These are phyloP conservation scores for Mortierella sp. DNA, from an alignment of 371 early-diverging fungal genomes.

Conservation along the genomic window DNA sequence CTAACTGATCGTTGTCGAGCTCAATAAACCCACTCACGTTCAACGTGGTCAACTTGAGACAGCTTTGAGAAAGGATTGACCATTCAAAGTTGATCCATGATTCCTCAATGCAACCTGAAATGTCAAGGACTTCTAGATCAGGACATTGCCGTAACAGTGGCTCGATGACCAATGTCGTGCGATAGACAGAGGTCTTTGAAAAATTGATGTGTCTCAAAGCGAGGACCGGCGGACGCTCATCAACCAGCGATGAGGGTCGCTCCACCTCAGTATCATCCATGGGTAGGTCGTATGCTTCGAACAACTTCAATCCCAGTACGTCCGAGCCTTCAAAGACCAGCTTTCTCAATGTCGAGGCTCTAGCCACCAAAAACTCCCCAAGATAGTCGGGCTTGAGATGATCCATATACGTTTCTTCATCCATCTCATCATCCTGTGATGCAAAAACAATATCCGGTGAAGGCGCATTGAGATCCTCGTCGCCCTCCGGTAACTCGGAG, in stretches of 20 bases:
- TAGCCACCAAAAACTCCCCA: conserved; percentile 14
- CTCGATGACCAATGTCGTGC: conserved; percentile 1
- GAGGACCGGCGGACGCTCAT: not conserved
- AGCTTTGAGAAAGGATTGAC: conserved; percentile 11
- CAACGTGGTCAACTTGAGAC: conserved; percentile 4
- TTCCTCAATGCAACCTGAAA: conserved; percentile 15
- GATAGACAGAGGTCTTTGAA: not conserved
- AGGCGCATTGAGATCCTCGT: not conserved
- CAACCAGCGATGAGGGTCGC: no score
- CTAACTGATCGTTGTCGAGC: conserved; percentile 19
- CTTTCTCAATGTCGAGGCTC: conserved; percentile 8
- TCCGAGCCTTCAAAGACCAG: conserved; percentile 10
- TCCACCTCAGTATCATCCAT: not conserved
- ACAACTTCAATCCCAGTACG: conserved; percentile 13
- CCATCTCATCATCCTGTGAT: not conserved
- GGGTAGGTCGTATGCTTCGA: not conserved
- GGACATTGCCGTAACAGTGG: conserved; percentile 17
- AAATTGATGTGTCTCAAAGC: conserved; percentile 7
- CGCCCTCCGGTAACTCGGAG: no score
- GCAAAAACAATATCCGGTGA: not conserved
- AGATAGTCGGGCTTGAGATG: conserved; percentile 11
- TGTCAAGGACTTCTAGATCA: conserved; percentile 8
- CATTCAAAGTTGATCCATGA: conserved; percentile 14
- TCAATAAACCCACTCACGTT: not conserved
- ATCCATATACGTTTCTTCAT: not conserved